Percentiles rank a stretch among this genome's conserved stretches.
phyloP scores from a whole-genome alignment of 805 yeast genomes.

The Myxozyma sirexii region DNA sequence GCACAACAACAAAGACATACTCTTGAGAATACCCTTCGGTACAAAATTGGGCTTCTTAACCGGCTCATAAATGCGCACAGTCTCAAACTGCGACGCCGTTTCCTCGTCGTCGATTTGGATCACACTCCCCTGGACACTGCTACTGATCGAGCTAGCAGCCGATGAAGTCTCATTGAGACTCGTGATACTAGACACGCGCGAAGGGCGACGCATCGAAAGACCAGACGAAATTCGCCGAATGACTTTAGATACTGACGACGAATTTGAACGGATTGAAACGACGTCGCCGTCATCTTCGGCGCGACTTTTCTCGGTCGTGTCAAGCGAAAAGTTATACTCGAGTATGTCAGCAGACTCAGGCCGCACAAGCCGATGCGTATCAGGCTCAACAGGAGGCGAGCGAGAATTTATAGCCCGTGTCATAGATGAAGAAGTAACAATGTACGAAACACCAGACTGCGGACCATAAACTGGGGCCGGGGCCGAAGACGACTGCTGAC shows the following conservation, averaged over 20 bases:
- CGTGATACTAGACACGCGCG: neutral
- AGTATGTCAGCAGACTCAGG: neutral
- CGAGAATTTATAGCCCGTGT: neutral
- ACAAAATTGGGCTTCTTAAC: slow-evolving; percentile 4
- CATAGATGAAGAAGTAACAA: slow-evolving; percentile 3
- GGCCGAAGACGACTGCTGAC: neutral
- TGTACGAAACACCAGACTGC: neutral
- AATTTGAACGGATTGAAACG: slow-evolving; percentile 24
- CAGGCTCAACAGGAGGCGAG: neutral
- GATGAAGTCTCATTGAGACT: slow-evolving; percentile 6
- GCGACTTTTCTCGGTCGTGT: neutral
- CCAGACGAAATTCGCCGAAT: slow-evolving; percentile 11
- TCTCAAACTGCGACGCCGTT: neutral
- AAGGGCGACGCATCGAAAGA: slow-evolving; percentile 1
- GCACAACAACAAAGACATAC: slow-evolving; percentile 4
- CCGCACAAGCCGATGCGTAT: neutral
- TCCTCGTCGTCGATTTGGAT: slow-evolving; percentile 5
- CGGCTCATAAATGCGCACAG: slow-evolving; percentile 5
- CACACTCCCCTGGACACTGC: neutral
- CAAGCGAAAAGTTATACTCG: slow-evolving; percentile 17
- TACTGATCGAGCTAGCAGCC: neutral
- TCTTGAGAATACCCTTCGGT: slow-evolving; percentile 24
- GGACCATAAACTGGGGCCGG: slow-evolving; percentile 9
- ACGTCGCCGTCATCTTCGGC: neutral
- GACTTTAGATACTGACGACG: slow-evolving; percentile 28